Conservation (phyloP, 257 asterid species). For the Rauvolfia tetraphylla region DNA sequence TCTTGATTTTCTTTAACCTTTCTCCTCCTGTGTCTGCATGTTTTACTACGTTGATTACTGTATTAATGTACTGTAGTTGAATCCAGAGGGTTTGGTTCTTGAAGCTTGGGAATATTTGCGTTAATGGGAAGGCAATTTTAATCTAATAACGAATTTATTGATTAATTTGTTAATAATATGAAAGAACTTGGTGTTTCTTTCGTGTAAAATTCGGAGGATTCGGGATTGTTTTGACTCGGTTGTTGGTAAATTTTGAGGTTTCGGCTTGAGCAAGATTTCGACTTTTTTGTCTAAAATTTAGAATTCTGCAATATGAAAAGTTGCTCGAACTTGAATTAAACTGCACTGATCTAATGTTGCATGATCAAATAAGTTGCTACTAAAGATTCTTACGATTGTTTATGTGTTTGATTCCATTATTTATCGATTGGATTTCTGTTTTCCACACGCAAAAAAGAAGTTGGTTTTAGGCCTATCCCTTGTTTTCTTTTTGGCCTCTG, state of each 20-base stretch:
- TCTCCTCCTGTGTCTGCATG: neutral
- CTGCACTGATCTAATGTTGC: neutral
- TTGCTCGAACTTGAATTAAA: neutral
- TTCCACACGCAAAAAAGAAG: neutral
- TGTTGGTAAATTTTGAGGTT: neutral
- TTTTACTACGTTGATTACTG: neutral
- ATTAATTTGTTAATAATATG: too few species aligned
- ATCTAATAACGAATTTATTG: too few species aligned
- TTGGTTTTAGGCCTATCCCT: neutral
- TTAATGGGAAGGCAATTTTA: neutral
- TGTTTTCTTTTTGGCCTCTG: conserved; percentile 6
- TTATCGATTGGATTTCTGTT: neutral
- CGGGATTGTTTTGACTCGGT: neutral
- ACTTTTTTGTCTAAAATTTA: neutral
- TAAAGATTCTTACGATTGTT: neutral
- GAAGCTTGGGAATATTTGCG: neutral
- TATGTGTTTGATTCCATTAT: neutral
- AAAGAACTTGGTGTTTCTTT: too few species aligned
- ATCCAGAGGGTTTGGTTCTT: neutral
- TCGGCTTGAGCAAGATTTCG: neutral
- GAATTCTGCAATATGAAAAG: neutral
- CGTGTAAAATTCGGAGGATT: neutral
- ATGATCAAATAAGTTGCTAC: neutral
- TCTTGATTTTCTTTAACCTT: neutral
- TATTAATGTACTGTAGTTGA: neutral